phyloP scores from a whole-genome alignment of 257 asterid genomes.

The Buddleja alternifolia region DNA sequence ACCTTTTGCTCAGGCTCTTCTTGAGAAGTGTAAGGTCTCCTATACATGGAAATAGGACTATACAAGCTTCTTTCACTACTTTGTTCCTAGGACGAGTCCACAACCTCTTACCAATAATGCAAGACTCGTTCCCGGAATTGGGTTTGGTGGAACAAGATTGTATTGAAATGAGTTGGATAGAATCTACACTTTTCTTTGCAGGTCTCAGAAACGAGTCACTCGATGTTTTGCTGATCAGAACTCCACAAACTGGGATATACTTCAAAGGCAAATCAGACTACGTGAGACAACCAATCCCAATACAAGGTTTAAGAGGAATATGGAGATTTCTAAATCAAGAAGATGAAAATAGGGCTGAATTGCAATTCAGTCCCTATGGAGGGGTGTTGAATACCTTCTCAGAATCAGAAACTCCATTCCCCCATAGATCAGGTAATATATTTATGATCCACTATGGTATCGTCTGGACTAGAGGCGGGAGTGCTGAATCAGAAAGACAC shows the following conservation, averaged over 20 bases:
- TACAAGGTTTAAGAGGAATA: conserved; percentile 33
- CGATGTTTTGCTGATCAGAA: conserved; percentile 26
- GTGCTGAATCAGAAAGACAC: conserved; percentile 4
- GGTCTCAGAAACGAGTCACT: no score
- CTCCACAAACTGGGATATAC: neutral
- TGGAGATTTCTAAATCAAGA: conserved; percentile 38
- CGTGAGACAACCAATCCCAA: conserved; percentile 38
- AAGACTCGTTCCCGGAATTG: conserved; percentile 42
- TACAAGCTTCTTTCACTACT: conserved; percentile 36
- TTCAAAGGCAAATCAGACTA: conserved; percentile 51
- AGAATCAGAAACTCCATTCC: conserved; percentile 45
- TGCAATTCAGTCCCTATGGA: conserved; percentile 46
- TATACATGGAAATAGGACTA: conserved; percentile 17
- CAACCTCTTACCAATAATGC: conserved; percentile 40
- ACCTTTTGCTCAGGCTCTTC: conserved; percentile 35
- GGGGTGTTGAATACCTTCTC: conserved; percentile 32
- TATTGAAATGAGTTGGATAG: conserved; percentile 51
- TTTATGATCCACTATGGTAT: conserved; percentile 41
- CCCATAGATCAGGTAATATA: conserved; percentile 38
- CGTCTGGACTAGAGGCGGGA: neutral
- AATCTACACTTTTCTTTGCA: conserved; percentile 37
- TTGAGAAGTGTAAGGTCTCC: conserved; percentile 19
- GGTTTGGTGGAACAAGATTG: conserved; percentile 43
- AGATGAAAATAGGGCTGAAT: neutral
- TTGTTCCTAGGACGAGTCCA: conserved; percentile 39